These are phyloP conservation scores for Hemileccinum rubropunctum DNA, from an alignment of 768 basidiomycete genomes.

Conservation along the genomic window DNA sequence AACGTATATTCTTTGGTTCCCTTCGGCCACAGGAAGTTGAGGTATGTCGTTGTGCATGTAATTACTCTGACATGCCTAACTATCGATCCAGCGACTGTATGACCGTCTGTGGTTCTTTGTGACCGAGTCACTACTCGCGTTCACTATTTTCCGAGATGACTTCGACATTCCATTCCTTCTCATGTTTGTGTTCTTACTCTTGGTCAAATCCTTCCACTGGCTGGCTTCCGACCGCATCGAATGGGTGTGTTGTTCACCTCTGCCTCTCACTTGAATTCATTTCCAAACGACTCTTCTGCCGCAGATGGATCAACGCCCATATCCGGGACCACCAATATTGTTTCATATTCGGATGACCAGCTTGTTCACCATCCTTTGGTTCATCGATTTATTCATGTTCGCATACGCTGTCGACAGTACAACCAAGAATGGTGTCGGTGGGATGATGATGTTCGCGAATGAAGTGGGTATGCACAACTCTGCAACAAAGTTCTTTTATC, in stretches of 20 bases:
- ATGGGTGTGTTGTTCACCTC: slow-evolving; percentile 60
- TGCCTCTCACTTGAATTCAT: neutral
- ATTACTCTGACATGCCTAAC: neutral
- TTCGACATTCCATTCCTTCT: slow-evolving; percentile 90
- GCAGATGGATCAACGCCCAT: slow-evolving; percentile 96
- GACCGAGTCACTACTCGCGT: slow-evolving; percentile 92
- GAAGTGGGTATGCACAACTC: slow-evolving; percentile 54
- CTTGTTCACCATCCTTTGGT: slow-evolving; percentile 73
- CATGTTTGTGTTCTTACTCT: slow-evolving; percentile 93
- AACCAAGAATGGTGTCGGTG: slow-evolving; percentile 73
- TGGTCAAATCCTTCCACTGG: slow-evolving; percentile 99
- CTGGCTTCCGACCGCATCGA: slow-evolving; percentile 92
- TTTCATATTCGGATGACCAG: slow-evolving; percentile 83
- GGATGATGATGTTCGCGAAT: slow-evolving; percentile 93
- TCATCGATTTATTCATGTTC: slow-evolving; percentile 75
- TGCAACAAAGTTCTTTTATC: slow-evolving; percentile 8
- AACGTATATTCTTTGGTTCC: slow-evolving; percentile 88
- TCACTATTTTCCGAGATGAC: slow-evolving; percentile 96
- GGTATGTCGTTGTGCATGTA: slow-evolving; percentile 43
- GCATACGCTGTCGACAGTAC: slow-evolving; percentile 79
- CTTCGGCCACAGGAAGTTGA: slow-evolving; percentile 88
- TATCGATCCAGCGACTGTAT: slow-evolving; percentile 76
- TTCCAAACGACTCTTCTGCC: slow-evolving; percentile 5
- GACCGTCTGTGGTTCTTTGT: slow-evolving; percentile 97
- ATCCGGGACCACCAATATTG: slow-evolving; percentile 75